These are phyloP conservation scores for Colletotrichum sp. DNA, from an alignment of 2,329 filamentous ascomycete species.

Conservation along the genomic window DNA sequence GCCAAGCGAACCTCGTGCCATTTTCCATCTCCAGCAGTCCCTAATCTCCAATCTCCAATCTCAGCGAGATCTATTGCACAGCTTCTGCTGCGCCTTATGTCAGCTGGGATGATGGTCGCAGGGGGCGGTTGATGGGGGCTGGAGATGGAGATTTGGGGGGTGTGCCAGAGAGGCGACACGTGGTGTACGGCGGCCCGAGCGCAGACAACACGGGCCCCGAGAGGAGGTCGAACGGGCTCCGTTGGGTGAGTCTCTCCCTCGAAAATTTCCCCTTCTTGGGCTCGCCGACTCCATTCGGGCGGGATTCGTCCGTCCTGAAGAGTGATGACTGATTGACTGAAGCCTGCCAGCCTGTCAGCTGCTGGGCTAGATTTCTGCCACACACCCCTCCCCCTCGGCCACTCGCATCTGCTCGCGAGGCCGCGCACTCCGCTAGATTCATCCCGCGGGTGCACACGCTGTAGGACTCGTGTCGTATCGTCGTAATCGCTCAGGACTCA, in stretches of 20 bases:
- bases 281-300: slow-evolving; percentile 1
- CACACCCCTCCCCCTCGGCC: neutral
- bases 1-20: slow-evolving; percentile 8
- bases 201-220: neutral
- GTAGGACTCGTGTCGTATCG: slow-evolving; percentile 14
- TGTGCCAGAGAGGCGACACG: neutral
- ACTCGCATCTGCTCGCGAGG: slow-evolving; percentile 8
- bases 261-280: neutral
- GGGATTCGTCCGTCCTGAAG: slow-evolving; percentile 2
- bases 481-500: slow-evolving; percentile 5
- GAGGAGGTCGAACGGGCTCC: neutral
- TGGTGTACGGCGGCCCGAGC: slow-evolving; percentile 2
- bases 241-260: neutral
- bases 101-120: slow-evolving; percentile 6
- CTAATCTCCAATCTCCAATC: slow-evolving; percentile 15
- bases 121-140: neutral
- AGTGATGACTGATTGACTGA: neutral
- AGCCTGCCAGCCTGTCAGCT: neutral
- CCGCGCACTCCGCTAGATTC: neutral
- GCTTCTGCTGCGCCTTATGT: slow-evolving; percentile 9
- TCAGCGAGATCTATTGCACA: slow-evolving; percentile 1
- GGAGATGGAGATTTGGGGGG: neutral
- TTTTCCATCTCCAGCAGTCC: neutral
- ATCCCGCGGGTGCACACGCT: neutral
- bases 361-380: neutral